Evolutionary conservation across 2,329 filamentous ascomycete species (phyloP), one percentile per base, ranked within the genome.

Genomic region (Trichophyton benhamiae): DNA sequence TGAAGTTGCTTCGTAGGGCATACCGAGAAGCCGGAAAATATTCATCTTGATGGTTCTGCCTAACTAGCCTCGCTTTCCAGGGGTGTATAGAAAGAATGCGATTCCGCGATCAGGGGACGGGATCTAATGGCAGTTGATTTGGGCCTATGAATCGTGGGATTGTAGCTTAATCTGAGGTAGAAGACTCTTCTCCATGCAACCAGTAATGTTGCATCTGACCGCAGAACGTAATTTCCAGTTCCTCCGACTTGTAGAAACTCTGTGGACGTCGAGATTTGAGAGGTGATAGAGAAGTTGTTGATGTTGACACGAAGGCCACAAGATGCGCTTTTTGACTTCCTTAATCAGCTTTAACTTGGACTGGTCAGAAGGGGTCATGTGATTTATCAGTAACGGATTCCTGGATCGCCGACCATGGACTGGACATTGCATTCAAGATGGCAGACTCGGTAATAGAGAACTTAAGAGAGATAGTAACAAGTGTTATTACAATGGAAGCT

Each of bases 11-110:
- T 58, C 27, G 42, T 30, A 41, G 27, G 59, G 13, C 79, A 64
- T 77, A 87, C 85, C 85, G 72, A 84, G 72, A 70, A 88, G 76
- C 70, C 85, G 77, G 78, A 88, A 88, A 72, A 87, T 77, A 77
- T 88, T 88, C 85, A 88, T 87, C 67, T 65, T 81, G 73, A 67
- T 65, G 68, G 3, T 48, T 38, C 22, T 22, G 55, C 33, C 55
- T 22, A 2, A 25, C 15, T 20, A 20, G 38, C 55, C 33, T 38
- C 27, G 55, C 20, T 41, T 58, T 41, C 55, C 22, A 41, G 55
- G 33, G 55, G 55, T 41, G 55, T 27, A 42, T 38, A 58, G 33
- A 22, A 22, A 13, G 20, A 42, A 17, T 33, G 55, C 38, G 55
- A 58, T 22, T n/a, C 49, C 33, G 55, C 33, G 38, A 20, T 57